Conservation (phyloP, 495 filamentous ascomycete genomes). For the Hyaloscypha variabilis region DNA sequence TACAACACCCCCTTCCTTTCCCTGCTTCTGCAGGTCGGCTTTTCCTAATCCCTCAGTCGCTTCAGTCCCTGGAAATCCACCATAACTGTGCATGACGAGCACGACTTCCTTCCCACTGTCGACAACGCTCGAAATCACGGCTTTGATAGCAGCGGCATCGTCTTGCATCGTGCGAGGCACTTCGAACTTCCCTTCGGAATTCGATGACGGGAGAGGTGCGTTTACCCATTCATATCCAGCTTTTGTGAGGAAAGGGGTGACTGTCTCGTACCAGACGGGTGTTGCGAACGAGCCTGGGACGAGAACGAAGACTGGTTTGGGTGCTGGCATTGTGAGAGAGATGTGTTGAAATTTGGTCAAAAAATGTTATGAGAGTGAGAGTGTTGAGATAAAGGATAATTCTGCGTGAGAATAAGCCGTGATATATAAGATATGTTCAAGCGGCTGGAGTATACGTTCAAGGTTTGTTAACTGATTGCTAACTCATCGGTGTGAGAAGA, state of each 20-base stretch:
- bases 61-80: constrained; percentile 37
- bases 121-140: background rate
- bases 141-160: background rate
- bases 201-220: background rate
- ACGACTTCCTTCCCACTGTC: constrained; percentile 30
- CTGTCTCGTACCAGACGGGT: background rate
- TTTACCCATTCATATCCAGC: background rate
- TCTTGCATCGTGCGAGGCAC: background rate
- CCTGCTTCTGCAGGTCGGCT: constrained; percentile 39
- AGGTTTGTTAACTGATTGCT: too few species aligned
- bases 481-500: too few species aligned
- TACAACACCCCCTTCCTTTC: constrained; percentile 40
- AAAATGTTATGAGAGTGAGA: too few species aligned
- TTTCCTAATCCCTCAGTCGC: constrained; percentile 42
- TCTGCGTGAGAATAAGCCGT: too few species aligned
- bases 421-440: too few species aligned
- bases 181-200: background rate
- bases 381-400: too few species aligned
- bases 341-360: too few species aligned
- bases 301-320: background rate
- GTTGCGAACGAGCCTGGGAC: background rate
- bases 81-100: constrained; percentile 40
- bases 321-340: too few species aligned
- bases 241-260: background rate
- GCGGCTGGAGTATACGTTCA: too few species aligned